A percentile compares a stretch with the other conserved stretches of the same genome.
Evolutionary conservation across 2,329 filamentous ascomycete genomes (phyloP).

Genomic region (Metarhizium rileyi): DNA sequence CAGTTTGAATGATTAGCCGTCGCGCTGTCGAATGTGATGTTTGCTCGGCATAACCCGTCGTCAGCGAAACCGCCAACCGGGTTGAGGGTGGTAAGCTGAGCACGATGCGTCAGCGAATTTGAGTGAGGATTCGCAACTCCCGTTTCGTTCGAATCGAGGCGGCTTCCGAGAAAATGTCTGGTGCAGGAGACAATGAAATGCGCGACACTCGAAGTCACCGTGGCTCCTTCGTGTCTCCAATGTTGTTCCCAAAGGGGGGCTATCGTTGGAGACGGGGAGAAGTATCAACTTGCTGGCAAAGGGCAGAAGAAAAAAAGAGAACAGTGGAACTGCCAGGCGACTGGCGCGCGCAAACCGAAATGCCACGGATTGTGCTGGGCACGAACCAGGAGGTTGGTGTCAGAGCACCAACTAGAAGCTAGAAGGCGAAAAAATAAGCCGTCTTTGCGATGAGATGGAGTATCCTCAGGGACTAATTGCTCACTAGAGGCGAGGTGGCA

Average conservation of each 20-base stretch:
- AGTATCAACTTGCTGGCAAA: neutral
- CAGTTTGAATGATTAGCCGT: slow-evolving; percentile 31
- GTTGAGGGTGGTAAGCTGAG: neutral
- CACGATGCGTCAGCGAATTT: neutral
- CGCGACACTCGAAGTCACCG: neutral
- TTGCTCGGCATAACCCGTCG: neutral
- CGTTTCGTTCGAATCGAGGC: neutral
- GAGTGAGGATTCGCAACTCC: neutral
- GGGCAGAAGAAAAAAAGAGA: neutral
- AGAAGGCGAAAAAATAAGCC: no score
- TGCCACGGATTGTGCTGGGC: neutral
- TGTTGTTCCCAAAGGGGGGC: neutral
- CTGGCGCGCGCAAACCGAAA: neutral
- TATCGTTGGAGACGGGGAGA: neutral
- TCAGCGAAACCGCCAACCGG: neutral
- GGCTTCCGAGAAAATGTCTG: neutral
- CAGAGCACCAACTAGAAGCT: neutral
- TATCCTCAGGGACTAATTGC: no score
- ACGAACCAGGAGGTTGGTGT: neutral
- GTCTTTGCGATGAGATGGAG: no score
- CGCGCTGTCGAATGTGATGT: slow-evolving; percentile 5
- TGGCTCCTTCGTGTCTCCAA: neutral
- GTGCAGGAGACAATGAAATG: neutral
- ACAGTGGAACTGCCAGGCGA: neutral
- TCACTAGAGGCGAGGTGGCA: no score